Percentiles rank a stretch among this genome's conserved stretches.
phyloP scores from a whole-genome alignment of 176 grass and related monocot species.

The Pharus latifolius region DNA sequence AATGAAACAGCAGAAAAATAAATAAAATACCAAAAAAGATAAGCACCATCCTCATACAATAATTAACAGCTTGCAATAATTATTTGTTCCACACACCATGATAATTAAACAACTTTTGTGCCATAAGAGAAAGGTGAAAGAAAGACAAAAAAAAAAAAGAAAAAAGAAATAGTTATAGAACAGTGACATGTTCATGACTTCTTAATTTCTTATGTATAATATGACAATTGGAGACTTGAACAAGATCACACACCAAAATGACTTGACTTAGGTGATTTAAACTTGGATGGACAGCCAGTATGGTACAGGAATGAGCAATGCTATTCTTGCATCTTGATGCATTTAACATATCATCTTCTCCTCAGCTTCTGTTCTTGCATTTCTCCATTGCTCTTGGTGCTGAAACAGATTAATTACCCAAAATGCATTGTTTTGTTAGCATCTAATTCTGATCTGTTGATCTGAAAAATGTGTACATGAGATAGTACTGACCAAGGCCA shows the following conservation, averaged over 20 bases:
- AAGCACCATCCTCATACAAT: conserved; percentile 2
- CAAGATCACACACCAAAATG: conserved; percentile 41
- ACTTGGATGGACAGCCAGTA: conserved; percentile 21
- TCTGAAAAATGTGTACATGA: conserved; percentile 3
- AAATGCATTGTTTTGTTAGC: not conserved
- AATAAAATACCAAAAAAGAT: not conserved
- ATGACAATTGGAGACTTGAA: conserved; percentile 35
- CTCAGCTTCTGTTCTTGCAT: conserved; percentile 90
- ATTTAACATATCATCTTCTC: conserved; percentile 14
- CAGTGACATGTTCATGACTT: conserved; percentile 43
- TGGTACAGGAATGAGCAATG: conserved; percentile 44
- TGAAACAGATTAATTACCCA: conserved; percentile 20
- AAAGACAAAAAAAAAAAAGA: not conserved
- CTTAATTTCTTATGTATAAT: conserved; percentile 44
- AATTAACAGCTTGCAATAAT: conserved; percentile 23
- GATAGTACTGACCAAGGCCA: conserved; percentile 62
- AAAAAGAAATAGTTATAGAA: conserved; percentile 38
- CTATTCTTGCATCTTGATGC: conserved; percentile 25
- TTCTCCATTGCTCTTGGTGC: conserved; percentile 96
- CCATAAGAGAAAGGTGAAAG: not conserved
- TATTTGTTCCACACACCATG: conserved; percentile 34
- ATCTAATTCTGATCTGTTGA: not conserved
- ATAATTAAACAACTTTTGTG: conserved; percentile 36
- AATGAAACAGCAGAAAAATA: not conserved
- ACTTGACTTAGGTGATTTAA: conserved; percentile 30